Conservation (phyloP, 176 grass and related monocot genomes). For the Sorghum bicolor region Sorghum_bicolor_NCBIv3 NC_012870.2:69291501-69292000, state of each 20-base stretch:
- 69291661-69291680: conserved; percentile 11
- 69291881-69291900: neutral
- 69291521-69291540: neutral
- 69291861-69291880: neutral
- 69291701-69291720: neutral
- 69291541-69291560: neutral
- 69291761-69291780: neutral
- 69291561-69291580: neutral
- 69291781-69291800: neutral
- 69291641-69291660: neutral
- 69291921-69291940: neutral
- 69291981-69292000: neutral
- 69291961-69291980: no score
- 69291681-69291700: conserved; percentile 29
- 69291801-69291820: neutral
- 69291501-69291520: neutral
- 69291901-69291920: neutral
- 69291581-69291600: neutral
- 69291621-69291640: neutral
- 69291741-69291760: neutral
- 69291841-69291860: neutral
- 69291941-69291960: neutral
- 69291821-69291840: neutral
- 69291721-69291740: neutral
- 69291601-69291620: neutral